Conservation (phyloP, 345 rosid species). For the Populus simonii region DNA sequence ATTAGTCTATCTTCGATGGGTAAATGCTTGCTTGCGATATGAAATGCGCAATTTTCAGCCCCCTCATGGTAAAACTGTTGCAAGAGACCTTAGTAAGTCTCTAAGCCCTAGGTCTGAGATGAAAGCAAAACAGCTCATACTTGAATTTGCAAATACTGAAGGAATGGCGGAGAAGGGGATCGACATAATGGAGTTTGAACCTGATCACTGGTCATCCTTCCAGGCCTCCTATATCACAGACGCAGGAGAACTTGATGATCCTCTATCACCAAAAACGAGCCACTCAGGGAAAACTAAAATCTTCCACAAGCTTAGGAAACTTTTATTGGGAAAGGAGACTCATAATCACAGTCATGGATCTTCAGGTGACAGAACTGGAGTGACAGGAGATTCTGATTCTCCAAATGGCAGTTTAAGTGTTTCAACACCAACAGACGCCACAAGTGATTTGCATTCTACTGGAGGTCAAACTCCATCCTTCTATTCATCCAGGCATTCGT, state of each 20-base stretch:
- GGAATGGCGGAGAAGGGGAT: conserved; percentile 38
- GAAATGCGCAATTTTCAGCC: conserved; percentile 76
- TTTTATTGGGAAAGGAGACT: conserved; percentile 59
- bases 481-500: conserved; percentile 19
- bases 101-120: conserved; percentile 74
- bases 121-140: conserved; percentile 75
- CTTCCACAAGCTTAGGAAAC: conserved; percentile 56
- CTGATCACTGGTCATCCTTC: conserved; percentile 62
- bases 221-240: conserved; percentile 54
- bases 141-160: conserved; percentile 67
- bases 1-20: conserved; percentile 82
- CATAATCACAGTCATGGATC: conserved; percentile 31
- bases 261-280: conserved; percentile 37
- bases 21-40: conserved; percentile 83
- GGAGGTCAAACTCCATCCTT: conserved; percentile 23
- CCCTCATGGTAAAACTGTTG: conserved; percentile 59
- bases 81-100: conserved; percentile 79
- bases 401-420: conserved; percentile 27
- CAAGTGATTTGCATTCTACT: conserved; percentile 18
- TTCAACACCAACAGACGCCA: conserved; percentile 22
- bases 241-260: conserved; percentile 47
- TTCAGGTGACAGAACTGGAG: conserved; percentile 26
- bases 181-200: conserved; percentile 39
- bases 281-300: conserved; percentile 47
- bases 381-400: conserved; percentile 36